Evolutionary conservation across 1,284 basidiomycete species (phyloP).

Genomic region (Ceratobasidium papillatum): DNA sequence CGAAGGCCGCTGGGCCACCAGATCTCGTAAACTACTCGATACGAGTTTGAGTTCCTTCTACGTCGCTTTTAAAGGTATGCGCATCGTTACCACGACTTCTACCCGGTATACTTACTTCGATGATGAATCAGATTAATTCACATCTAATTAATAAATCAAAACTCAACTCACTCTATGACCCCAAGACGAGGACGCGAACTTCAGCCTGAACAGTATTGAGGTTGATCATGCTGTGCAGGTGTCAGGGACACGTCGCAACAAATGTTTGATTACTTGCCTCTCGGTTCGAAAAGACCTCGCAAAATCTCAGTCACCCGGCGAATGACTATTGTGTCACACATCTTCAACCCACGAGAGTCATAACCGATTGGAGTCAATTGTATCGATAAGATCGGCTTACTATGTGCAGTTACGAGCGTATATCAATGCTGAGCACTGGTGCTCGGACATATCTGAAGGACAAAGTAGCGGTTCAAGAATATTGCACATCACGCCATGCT

Average conservation of each 20-base stretch:
- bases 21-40: not conserved
- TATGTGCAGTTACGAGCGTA: constrained; percentile 44
- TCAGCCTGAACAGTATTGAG: not conserved
- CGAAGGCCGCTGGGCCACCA: not conserved
- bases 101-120: constrained; percentile 1
- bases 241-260: too few relatives aligned
- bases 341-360: not conserved
- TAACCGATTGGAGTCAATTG: not conserved
- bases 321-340: not conserved
- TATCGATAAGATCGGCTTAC: not conserved
- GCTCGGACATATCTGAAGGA: constrained; percentile 46
- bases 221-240: not conserved
- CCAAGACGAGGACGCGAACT: not conserved
- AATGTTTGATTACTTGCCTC: too few relatives aligned
- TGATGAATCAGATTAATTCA: not conserved
- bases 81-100: not conserved
- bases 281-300: not conserved
- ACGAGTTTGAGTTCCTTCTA: not conserved
- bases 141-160: not conserved
- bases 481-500: constrained; percentile 42
- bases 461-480: constrained; percentile 44
- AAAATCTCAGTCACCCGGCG: not conserved
- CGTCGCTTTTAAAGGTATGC: constrained; percentile 2
- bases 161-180: not conserved
- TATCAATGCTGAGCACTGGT: constrained; percentile 46